These are phyloP conservation scores for Metarhizium brunneum DNA, from an alignment of 2,329 filamentous ascomycete genomes.

Conservation along the genomic window DNA sequence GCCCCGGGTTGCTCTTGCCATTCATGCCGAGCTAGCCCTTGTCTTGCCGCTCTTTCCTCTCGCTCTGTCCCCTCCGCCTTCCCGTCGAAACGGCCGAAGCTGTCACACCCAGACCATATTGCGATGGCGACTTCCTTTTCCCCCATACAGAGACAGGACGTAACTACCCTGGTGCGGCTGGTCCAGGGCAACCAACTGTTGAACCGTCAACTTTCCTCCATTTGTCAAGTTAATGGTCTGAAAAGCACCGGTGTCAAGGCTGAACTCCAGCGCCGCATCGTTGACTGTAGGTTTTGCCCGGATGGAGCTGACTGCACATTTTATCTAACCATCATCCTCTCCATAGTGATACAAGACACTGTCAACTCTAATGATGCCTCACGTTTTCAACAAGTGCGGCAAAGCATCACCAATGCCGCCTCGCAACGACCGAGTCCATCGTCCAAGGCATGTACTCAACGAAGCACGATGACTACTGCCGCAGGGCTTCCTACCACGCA, in stretches of 20 bases:
- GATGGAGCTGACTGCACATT: background rate
- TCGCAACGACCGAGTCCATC: conserved; percentile 19
- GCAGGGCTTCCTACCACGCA: background rate
- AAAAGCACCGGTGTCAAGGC: conserved; percentile 78
- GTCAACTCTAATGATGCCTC: conserved; percentile 26
- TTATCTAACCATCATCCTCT: conserved; percentile 5
- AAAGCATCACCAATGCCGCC: conserved; percentile 29
- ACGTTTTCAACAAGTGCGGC: conserved; percentile 33
- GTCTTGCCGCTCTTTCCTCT: background rate
- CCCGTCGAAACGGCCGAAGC: background rate
- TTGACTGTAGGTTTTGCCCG: conserved; percentile 55
- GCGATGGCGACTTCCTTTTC: conserved; percentile 17
- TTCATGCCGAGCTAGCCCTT: background rate
- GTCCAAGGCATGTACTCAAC: conserved; percentile 9
- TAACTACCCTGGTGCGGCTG: conserved; percentile 33
- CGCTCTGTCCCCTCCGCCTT: background rate
- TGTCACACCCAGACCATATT: background rate
- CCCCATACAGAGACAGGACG: conserved; percentile 30
- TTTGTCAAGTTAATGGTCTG: conserved; percentile 67
- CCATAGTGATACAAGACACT: conserved; percentile 32
- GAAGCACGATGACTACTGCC: background rate
- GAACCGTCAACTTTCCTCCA: conserved; percentile 60
- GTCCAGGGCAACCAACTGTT: conserved; percentile 36
- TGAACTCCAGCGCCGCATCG: conserved; percentile 69
- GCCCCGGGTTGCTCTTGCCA: background rate